Evolutionary conservation across 768 basidiomycete genomes (phyloP), one percentile per base, ranked within the genome.

Genomic region (Podaxis pistillaris): DNA sequence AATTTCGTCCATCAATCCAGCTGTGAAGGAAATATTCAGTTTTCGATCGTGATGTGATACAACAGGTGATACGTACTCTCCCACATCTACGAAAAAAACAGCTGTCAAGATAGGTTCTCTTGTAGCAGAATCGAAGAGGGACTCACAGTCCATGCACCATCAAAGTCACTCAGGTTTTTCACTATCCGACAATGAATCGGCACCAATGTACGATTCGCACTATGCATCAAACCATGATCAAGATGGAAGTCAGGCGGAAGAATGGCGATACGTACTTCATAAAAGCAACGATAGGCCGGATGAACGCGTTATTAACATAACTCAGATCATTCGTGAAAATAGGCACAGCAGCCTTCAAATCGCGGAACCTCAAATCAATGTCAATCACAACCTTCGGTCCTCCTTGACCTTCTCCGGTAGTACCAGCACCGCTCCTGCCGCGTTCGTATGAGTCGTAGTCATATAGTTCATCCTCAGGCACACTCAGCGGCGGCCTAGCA

Each of bases 221-320:
- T 98, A 66, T 2, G 59, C 46, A 72, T 15, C 46, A 66, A 49
- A 56, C 7, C 24, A 17, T 60, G 53, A 55, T 58, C 56, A 67
- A 30, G 9, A 30, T 22, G 15, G 36, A 8, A 30, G 30, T n/a
- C 3, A 61, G 47, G 56, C 40, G 41, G 46, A 56, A 5, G 33
- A 58, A 54, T 47, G 30, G 46, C 7, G 24, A 64, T 11, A 80
- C 89, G 63, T 68, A 96, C 95, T 97, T 97, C 88, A 98, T 96
- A 72, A 99, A 99, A 1, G 94, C 96, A 15, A 98, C 97, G 65
- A 99, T 98, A 3, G 97, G 96, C 68, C 97, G 74, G 52, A 97
- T 90, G 26, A 98, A 78, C 22, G 97, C 97, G 69, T 89, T 92
- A 69, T 96, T 97, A 64, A 93, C 89, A 69, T 96, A 93, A 49